Base-by-base conservation (phyloP, 345 rosid species). In the Corchorus olitorius region DNA sequence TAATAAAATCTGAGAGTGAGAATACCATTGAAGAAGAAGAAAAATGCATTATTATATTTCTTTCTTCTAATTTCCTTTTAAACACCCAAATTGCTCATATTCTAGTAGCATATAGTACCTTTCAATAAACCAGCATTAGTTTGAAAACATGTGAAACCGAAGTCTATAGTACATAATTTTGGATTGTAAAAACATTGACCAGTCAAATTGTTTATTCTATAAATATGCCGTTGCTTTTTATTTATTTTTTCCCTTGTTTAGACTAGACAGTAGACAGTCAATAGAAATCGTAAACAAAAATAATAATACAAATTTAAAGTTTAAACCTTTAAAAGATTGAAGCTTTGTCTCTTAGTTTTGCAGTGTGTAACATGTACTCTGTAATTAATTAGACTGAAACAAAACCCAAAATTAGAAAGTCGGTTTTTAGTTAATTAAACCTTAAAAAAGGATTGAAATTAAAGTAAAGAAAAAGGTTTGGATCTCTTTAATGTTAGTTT, bases 181-280 rank as follows among this genome's bases (percentile, higher is more conserved):
- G 52, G 45, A 54, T 12, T 54, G 33, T 33, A 43, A 74, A 62
- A 61, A 48, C 35, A 61, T 35, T 72, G 84, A 81, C 79, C 59
- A 33, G 48, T 76, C 77, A 81, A 79, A 16, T 45, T 43, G 49
- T 46, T 19, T 52, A 8, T 13, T 22, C 6, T 13, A 15, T 15
- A 1, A 70, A 70, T 8, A 27, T 27, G 27, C 27, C 27, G 27
- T 27, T 27, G 27, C 1, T 0, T 61, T 8, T 61, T 53, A 16
- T 72, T 72, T 74, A 50, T n/a, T 37, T 19, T 15, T 64, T 34
- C 39, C 14, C 15, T 13, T 43, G 2, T 27, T 22, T 27, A 20
- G 65, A 4, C 16, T 15, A 5, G 41, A 39, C 27, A 5, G 13
- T 65, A 19, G 17, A 65, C 70, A 37, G 20, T 37, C 69, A 35